phyloP scores from a whole-genome alignment of 2,329 filamentous ascomycete species.

The Sarocladiaceae sp. region DNA sequence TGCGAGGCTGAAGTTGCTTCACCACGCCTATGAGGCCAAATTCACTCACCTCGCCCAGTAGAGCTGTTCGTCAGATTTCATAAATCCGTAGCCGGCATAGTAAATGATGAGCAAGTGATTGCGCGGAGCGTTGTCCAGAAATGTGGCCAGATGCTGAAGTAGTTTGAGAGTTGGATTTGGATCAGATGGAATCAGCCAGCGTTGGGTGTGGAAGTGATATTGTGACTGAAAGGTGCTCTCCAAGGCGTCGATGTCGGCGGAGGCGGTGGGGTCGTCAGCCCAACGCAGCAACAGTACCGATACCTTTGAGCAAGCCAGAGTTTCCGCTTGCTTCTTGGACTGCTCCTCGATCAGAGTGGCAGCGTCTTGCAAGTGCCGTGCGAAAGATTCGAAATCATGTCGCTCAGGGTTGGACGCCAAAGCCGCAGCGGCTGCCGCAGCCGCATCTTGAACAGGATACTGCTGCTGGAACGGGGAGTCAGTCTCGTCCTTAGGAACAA shows the following conservation, averaged over 20 bases:
- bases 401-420: conserved; percentile 37
- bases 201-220: conserved; percentile 57
- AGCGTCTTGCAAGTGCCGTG: conserved; percentile 63
- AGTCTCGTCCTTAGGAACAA: not conserved
- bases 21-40: not conserved
- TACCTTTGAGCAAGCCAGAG: conserved; percentile 35
- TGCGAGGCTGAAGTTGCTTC: not conserved
- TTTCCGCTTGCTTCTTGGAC: conserved; percentile 53
- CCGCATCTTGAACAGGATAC: conserved; percentile 31
- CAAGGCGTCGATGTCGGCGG: conserved; percentile 49
- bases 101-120: conserved; percentile 62
- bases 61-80: conserved; percentile 55
- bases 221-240: conserved; percentile 55
- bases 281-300: conserved; percentile 59
- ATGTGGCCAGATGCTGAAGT: conserved; percentile 54
- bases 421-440: conserved; percentile 12
- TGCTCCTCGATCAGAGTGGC: conserved; percentile 64
- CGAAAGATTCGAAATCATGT: conserved; percentile 63
- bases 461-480: conserved; percentile 18
- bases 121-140: conserved; percentile 52
- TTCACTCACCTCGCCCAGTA: conserved; percentile 62
- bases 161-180: conserved; percentile 58
- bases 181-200: conserved; percentile 57
- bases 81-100: conserved; percentile 58
- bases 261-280: conserved; percentile 54